Conservation (phyloP, 2,329 filamentous ascomycete genomes). For the Neopestalotiopsis rosae region DNA sequence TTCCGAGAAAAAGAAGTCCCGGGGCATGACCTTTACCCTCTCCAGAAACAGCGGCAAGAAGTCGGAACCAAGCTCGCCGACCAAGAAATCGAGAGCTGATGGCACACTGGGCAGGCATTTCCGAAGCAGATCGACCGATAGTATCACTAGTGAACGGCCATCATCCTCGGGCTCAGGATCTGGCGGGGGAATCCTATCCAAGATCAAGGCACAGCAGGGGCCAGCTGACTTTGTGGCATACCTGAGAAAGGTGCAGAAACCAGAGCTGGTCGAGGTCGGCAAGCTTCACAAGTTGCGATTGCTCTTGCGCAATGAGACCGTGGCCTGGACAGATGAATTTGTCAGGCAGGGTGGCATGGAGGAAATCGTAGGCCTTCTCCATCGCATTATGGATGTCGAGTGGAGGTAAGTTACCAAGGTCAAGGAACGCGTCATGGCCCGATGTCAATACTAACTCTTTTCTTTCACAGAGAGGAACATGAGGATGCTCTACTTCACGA, state of each 20-base stretch:
- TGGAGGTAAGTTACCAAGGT: slow-evolving; percentile 74
- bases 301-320: slow-evolving; percentile 90
- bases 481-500: slow-evolving; percentile 94
- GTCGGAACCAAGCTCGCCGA: slow-evolving; percentile 67
- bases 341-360: slow-evolving; percentile 90
- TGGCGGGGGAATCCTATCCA: slow-evolving; percentile 62
- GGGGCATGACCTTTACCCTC: slow-evolving; percentile 81
- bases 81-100: slow-evolving; percentile 77
- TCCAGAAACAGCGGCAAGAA: slow-evolving; percentile 61
- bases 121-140: slow-evolving; percentile 76
- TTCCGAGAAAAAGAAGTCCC: slow-evolving; percentile 61
- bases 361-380: slow-evolving; percentile 83
- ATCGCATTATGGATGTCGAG: slow-evolving; percentile 93
- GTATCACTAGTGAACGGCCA: slow-evolving; percentile 65
- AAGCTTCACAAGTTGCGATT: slow-evolving; percentile 92
- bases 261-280: slow-evolving; percentile 87
- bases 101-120: slow-evolving; percentile 67
- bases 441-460: not conserved
- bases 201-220: slow-evolving; percentile 74
- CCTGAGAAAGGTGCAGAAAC: slow-evolving; percentile 79
- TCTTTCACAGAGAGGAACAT: slow-evolving; percentile 77
- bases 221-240: slow-evolving; percentile 88
- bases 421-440: not conserved
- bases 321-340: slow-evolving; percentile 93
- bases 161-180: slow-evolving; percentile 60